Evolutionary conservation across 495 filamentous ascomycete genomes (phyloP).

Genomic region (Elasticomyces elasticus): DNA sequence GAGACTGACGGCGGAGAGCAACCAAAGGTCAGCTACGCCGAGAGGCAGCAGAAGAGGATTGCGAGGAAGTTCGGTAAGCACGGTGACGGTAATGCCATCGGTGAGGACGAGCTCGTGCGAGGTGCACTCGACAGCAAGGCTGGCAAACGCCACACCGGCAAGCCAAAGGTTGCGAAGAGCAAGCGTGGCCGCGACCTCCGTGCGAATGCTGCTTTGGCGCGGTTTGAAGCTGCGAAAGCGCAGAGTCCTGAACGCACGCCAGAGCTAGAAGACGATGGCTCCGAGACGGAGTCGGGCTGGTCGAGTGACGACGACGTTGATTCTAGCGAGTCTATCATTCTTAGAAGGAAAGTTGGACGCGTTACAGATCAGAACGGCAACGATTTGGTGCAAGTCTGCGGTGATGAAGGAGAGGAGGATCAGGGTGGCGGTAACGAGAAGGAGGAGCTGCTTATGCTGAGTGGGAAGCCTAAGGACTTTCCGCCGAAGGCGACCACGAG

Average conservation of each 20-base stretch:
- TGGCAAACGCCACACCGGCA: conserved; percentile 47
- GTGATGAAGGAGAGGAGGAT: conserved; percentile 54
- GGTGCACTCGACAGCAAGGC: conserved; percentile 47
- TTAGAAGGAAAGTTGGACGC: conserved; percentile 50
- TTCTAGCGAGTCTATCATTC: conserved; percentile 25
- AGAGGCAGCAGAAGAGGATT: conserved; percentile 53
- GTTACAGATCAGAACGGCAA: conserved; percentile 52
- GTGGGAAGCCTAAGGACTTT: conserved; percentile 7
- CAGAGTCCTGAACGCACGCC: conserved; percentile 27
- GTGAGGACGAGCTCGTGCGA: conserved; percentile 53
- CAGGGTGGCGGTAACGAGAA: conserved; percentile 52
- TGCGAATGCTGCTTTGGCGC: conserved; percentile 63
- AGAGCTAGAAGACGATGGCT: conserved; percentile 24
- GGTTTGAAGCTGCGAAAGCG: conserved; percentile 50
- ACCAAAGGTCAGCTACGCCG: conserved; percentile 47
- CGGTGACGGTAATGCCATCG: conserved; percentile 50
- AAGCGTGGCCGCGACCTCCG: conserved; percentile 61
- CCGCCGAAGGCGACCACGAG: not conserved
- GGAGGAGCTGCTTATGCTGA: conserved; percentile 42
- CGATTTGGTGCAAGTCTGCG: conserved; percentile 59
- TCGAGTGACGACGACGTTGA: conserved; percentile 8
- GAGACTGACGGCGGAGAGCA: conserved; percentile 28
- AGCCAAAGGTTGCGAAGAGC: conserved; percentile 62
- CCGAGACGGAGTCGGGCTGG: conserved; percentile 23
- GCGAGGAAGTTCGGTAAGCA: conserved; percentile 60